phyloP scores from a whole-genome alignment of 2,329 filamentous ascomycete genomes.

The Metarhizium robertsii region DNA sequence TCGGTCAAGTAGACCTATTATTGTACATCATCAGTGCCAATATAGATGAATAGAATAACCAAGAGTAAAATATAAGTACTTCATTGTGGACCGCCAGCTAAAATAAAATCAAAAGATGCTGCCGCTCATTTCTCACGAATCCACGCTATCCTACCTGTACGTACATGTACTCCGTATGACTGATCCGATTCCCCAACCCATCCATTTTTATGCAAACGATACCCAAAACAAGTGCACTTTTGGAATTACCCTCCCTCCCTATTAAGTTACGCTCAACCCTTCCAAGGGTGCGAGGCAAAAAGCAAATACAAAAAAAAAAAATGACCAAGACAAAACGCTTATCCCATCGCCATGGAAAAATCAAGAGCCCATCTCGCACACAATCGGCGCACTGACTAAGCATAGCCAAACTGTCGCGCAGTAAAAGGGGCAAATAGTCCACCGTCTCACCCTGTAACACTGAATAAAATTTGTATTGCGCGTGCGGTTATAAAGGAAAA shows the following conservation, averaged over 20 bases:
- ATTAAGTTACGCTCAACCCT: background rate
- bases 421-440: background rate
- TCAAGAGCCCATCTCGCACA: background rate
- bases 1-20: slow-evolving; percentile 44
- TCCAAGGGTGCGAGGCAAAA: background rate
- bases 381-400: no score
- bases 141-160: background rate
- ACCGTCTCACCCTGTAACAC: background rate
- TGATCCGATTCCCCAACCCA: background rate
- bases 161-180: background rate
- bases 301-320: background rate
- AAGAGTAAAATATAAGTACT: background rate
- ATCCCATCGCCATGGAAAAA: background rate
- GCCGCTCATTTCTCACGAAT: background rate
- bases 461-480: background rate
- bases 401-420: background rate
- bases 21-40: background rate
- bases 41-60: background rate
- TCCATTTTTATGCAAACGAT: background rate
- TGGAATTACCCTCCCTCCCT: background rate
- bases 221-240: background rate
- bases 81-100: background rate
- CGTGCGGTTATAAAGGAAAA: background rate
- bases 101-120: background rate
- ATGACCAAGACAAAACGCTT: background rate